Evolutionary conservation across 306 rosid genomes (phyloP).

Genomic region (Lupinus albus): DNA sequence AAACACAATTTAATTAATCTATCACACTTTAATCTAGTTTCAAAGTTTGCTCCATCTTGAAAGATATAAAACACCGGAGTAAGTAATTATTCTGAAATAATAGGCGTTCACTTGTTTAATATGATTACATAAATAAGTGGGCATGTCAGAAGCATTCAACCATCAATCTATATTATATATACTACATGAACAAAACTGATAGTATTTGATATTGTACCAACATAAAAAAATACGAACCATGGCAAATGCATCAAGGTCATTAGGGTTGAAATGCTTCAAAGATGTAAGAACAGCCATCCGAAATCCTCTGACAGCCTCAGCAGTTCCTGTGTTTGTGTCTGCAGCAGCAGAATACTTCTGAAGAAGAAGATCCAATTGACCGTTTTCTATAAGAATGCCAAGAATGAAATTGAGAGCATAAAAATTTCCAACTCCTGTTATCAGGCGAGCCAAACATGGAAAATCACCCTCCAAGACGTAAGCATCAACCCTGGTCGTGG

Average conservation of each 20-base stretch:
- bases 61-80: conserved; percentile 26
- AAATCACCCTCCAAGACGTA: conserved; percentile 96
- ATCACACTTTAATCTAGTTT: conserved; percentile 19
- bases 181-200: not conserved
- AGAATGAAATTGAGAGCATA: conserved; percentile 91
- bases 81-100: conserved; percentile 13
- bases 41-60: conserved; percentile 33
- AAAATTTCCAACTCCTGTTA: conserved; percentile 96
- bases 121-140: conserved; percentile 4
- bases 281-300: conserved; percentile 98
- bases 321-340: conserved; percentile 69
- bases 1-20: conserved; percentile 1
- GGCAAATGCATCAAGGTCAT: conserved; percentile 95
- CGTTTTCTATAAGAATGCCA: conserved; percentile 93
- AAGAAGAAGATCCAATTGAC: conserved; percentile 96
- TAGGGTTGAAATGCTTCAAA: conserved; percentile 91
- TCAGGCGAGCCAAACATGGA: conserved; percentile 92
- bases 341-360: conserved; percentile 94
- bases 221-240: conserved; percentile 59
- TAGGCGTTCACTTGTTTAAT: conserved; percentile 9
- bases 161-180: conserved; percentile 26
- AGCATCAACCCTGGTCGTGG: conserved; percentile 94
- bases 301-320: conserved; percentile 92
- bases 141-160: conserved; percentile 11
- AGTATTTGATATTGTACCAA: not conserved